Evolutionary conservation across 768 basidiomycete genomes (phyloP), one percentile per base, ranked within the genome.

Genomic region (Podaxis sp.): DNA sequence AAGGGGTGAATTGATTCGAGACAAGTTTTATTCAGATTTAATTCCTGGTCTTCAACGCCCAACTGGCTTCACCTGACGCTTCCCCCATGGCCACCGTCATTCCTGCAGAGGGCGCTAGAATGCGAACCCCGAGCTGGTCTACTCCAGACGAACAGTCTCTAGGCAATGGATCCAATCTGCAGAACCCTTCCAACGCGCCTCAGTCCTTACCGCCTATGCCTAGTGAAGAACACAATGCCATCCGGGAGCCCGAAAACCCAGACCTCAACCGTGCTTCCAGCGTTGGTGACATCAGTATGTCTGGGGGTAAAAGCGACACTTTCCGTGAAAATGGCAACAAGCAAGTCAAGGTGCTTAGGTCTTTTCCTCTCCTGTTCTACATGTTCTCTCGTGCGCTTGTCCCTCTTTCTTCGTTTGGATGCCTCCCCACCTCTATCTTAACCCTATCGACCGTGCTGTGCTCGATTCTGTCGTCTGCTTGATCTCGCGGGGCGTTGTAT

Each of bases 271-370:
- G 79, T 65, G 77, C 78, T 66, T 79, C 80, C 72, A 82, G 79
- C 68, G 76, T 77, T 65, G 76, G 76, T 70, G 77, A 76, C 54
- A 72, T 68, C 44, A 75, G 70, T 63, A 70, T 69, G 65, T 73
- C 76, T 73, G 74, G 72, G 58, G 73, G 70, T 64, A 79, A 78
- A 70, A 72, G 75, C 66, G 82, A 83, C 61, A 69, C 76, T 70
- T 79, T 76, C 69, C 85, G 87, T 69, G 65, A 63, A 47, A 88
- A 89, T 78, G 89, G 86, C 58, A 88, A 90, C 78, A 90, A 88
- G 81, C 87, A 87, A 79, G 79, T 85, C 81, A 90, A 90, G 89
- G 89, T 90, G 89, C 89, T 89, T 90, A 88, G 83, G 82, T 87
- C 81, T 80, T 74, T 73, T 71, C 68, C 53, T 57, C 42, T 57